phyloP scores from a whole-genome alignment of 495 filamentous ascomycete species.

The Xylaria curta region DNA sequence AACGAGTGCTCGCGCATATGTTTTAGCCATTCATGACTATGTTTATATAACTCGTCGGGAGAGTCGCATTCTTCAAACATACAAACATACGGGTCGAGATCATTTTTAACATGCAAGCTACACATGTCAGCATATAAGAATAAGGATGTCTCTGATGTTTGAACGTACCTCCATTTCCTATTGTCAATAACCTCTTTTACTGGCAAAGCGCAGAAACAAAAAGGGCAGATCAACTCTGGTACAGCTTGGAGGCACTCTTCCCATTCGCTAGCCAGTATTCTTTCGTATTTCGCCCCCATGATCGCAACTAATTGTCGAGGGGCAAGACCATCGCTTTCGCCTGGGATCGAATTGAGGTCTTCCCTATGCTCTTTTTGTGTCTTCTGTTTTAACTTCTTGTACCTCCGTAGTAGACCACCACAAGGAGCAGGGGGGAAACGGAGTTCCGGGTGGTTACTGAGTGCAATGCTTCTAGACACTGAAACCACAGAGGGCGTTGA shows the following conservation, averaged over 20 bases:
- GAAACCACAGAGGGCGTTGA: background rate
- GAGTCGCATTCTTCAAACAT: slow-evolving; percentile 15
- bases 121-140: background rate
- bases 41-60: background rate
- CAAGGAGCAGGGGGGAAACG: slow-evolving; percentile 15
- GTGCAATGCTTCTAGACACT: background rate
- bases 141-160: too few relatives aligned
- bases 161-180: slow-evolving; percentile 9
- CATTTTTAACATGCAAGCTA: background rate
- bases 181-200: background rate
- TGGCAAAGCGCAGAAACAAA: slow-evolving; percentile 10
- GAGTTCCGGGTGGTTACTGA: background rate
- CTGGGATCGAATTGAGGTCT: background rate
- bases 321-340: too few relatives aligned
- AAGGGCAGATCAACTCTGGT: slow-evolving; percentile 1
- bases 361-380: background rate
- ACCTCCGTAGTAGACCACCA: background rate
- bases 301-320: background rate
- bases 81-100: slow-evolving; percentile 18
- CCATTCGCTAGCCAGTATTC: background rate
- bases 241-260: background rate
- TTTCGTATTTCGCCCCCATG: background rate
- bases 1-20: background rate
- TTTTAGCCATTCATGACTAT: background rate
- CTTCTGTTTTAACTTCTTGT: background rate